These are phyloP conservation scores for Psilocybe sp. DNA, from an alignment of 768 basidiomycete genomes.

Conservation along the genomic window DNA sequence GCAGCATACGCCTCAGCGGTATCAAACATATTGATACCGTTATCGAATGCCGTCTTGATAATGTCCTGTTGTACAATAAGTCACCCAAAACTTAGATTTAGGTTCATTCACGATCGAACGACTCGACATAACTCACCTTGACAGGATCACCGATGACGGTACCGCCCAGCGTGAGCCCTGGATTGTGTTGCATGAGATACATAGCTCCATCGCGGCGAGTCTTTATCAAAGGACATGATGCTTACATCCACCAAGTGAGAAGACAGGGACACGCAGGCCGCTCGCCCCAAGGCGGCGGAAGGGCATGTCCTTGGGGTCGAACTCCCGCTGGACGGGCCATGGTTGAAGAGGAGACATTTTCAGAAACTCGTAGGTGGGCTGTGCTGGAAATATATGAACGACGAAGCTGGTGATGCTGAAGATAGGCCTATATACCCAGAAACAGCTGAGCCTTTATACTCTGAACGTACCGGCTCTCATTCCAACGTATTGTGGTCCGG, in stretches of 20 bases:
- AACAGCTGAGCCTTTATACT: no score
- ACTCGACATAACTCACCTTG: conserved; percentile 36
- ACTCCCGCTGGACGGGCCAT: conserved; percentile 26
- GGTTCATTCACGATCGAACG: no score
- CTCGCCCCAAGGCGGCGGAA: conserved; percentile 59
- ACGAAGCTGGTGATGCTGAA: no score
- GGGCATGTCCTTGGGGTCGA: conserved; percentile 53
- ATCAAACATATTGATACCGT: conserved; percentile 72
- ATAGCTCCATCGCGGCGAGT: neutral
- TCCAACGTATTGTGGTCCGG: no score
- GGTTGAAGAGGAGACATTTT: conserved; percentile 17
- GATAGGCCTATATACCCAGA: no score
- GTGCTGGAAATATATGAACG: no score
- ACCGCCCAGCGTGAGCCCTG: conserved; percentile 57
- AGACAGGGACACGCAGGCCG: conserved; percentile 67
- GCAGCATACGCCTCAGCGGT: conserved; percentile 60
- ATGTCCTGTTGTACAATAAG: conserved; percentile 48
- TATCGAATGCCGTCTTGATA: conserved; percentile 69
- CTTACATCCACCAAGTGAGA: conserved; percentile 69
- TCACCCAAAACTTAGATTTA: neutral
- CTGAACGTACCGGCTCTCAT: no score
- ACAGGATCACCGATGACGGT: conserved; percentile 66
- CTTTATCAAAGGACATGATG: no score
- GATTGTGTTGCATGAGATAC: neutral
- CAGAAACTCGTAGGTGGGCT: no score